Conservation (phyloP, 345 rosid genomes). For the Euclidium syriacum region DNA sequence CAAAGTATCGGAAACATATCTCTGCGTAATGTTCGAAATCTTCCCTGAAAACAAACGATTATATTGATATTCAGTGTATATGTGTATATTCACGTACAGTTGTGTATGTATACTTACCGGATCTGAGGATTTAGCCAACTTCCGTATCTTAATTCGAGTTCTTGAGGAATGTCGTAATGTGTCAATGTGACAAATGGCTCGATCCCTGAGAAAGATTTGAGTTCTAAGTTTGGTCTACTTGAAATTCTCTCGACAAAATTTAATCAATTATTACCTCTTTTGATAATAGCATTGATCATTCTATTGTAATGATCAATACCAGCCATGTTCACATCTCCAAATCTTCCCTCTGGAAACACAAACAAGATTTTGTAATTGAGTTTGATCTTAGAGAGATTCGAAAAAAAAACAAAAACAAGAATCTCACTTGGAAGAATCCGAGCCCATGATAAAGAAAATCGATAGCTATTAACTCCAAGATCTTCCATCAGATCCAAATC, state of each 20-base stretch:
- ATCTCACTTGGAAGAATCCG: constrained; percentile 64
- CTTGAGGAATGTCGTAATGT: constrained; percentile 74
- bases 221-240: not conserved
- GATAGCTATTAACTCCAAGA: constrained; percentile 61
- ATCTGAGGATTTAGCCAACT: constrained; percentile 58
- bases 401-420: not conserved
- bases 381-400: not conserved
- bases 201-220: constrained; percentile 46
- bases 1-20: constrained; percentile 51
- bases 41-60: constrained; percentile 34
- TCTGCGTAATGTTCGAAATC: constrained; percentile 56
- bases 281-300: constrained; percentile 45
- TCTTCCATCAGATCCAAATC: constrained; percentile 30
- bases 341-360: constrained; percentile 51
- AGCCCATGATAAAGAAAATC: constrained; percentile 80
- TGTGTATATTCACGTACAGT: not conserved
- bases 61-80: not conserved
- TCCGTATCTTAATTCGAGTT: constrained; percentile 63
- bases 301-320: constrained; percentile 57
- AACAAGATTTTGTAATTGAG: not conserved
- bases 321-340: constrained; percentile 51
- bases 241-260: not conserved
- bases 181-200: constrained; percentile 66
- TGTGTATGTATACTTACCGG: constrained; percentile 32
- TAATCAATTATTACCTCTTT: constrained; percentile 32